phyloP scores from a whole-genome alignment of 352 stramenopile genomes.

The Pythium pyrilobum region DNA sequence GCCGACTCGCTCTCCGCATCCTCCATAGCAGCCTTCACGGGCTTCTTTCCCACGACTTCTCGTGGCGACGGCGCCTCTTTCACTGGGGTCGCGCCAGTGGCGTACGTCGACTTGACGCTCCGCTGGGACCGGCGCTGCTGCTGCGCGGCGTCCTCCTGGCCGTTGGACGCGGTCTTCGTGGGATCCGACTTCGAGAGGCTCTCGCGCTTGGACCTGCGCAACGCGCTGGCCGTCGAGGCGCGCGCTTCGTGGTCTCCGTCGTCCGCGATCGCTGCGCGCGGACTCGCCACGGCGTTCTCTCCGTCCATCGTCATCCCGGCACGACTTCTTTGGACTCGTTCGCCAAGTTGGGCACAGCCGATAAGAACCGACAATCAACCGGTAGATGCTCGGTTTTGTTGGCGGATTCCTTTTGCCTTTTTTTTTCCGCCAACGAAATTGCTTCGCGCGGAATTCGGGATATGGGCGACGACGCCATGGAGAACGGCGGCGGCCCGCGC shows the following conservation, averaged over 20 bases:
- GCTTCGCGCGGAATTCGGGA: neutral
- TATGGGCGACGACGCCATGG: neutral
- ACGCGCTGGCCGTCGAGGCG: neutral
- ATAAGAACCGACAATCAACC: too few species aligned
- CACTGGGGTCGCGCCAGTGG: slow-evolving; percentile 4
- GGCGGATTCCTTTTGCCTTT: too few species aligned
- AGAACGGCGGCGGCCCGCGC: neutral
- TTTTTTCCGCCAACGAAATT: neutral
- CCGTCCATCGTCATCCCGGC: too few species aligned
- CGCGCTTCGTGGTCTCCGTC: neutral
- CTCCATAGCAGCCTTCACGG: neutral
- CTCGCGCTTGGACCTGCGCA: slow-evolving; percentile 36
- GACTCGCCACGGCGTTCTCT: neutral
- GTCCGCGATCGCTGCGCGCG: neutral
- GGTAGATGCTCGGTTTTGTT: neutral
- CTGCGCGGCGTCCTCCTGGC: neutral
- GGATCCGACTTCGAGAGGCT: slow-evolving; percentile 16
- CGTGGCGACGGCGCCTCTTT: neutral
- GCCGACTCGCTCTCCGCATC: neutral
- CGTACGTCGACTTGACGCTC: slow-evolving; percentile 24
- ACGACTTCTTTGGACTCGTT: too few species aligned
- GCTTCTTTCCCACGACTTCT: neutral
- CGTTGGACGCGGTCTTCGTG: slow-evolving; percentile 11
- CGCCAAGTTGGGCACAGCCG: too few species aligned
- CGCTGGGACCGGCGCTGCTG: slow-evolving; percentile 24